Evolutionary conservation across 2,329 filamentous ascomycete species (phyloP), one percentile per base, ranked within the genome.

Genomic region (Aspergillus bombycis): DNA sequence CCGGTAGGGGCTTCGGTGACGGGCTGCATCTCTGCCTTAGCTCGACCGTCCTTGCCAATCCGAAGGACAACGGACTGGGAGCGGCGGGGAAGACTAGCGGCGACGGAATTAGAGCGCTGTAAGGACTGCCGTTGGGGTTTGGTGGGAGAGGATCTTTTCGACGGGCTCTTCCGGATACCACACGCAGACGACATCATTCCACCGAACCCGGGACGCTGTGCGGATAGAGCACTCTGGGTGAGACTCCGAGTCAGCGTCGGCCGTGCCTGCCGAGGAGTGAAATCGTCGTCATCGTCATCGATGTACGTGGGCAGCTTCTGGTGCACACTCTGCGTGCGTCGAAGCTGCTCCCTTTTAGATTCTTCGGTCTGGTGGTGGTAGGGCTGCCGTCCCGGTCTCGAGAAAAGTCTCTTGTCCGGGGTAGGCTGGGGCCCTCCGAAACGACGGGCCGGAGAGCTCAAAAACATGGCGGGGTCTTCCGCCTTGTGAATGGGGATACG

Each of bases 321-420:
- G 58, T 71, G 66, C 36, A 74, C 63, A 43, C 70, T 74, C 56
- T 75, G 75, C 4, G 72, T 68, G 36, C 77, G 76, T 28, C 73
- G 75, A 30, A 79, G 67, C 60, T 78, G 74, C 62, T 80, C 80
- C 56, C 81, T 75, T 64, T 79, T 81, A 3, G 78, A 82, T 63
- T 83, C 81, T 68, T 83, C 80, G 1, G 78, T 78, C 63, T 84
- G 82, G 63, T 83, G 80, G 54, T 82, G 78, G 66, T 84, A 84
- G 0, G 82, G 81, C 50, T 82, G 81, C 52, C 80, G 70, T 10
- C 70, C 68, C 38, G 74, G 72, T 26, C 68, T 70, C 38, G 64
- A 68, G 64, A 66, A 70, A 52, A 65, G 70, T 52, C 71, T 71
- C 60, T 67, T 71, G 45, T 71, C 72, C 26, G 74, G 72, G 6